These are phyloP conservation scores for Fusarium fujikuroi DNA, from an alignment of 2,329 filamentous ascomycete genomes.

Conservation along the genomic window DNA sequence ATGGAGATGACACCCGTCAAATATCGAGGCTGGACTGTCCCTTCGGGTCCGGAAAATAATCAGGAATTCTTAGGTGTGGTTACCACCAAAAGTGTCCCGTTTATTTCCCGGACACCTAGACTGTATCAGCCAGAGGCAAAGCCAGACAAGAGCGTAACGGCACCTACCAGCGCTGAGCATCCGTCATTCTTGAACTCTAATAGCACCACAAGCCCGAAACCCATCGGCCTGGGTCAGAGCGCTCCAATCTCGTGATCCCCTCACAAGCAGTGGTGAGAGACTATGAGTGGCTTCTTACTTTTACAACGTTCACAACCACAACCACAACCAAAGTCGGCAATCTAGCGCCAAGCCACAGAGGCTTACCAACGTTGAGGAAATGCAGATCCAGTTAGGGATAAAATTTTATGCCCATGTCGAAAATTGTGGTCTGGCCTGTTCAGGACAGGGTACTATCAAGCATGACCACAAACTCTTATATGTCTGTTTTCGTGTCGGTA, in stretches of 20 bases:
- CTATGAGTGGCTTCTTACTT: constrained; percentile 42
- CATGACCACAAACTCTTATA: constrained; percentile 18
- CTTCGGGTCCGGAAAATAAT: no score
- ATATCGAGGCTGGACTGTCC: constrained; percentile 24
- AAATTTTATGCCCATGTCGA: constrained; percentile 23
- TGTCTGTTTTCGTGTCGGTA: constrained; percentile 32
- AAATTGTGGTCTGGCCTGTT: constrained; percentile 1
- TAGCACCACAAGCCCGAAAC: constrained; percentile 39
- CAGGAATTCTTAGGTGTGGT: no score
- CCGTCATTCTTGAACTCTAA: constrained; percentile 44
- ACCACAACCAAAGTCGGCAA: constrained; percentile 20
- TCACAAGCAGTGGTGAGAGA: constrained; percentile 27
- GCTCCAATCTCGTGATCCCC: constrained; percentile 41
- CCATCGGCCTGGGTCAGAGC: constrained; percentile 45
- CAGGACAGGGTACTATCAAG: constrained; percentile 10
- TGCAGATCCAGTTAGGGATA: constrained; percentile 26
- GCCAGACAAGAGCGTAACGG: constrained; percentile 25
- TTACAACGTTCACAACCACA: constrained; percentile 34
- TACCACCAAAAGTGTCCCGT: no score
- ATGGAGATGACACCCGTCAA: constrained; percentile 44
- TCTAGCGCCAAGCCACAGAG: constrained; percentile 32
- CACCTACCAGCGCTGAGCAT: constrained; percentile 27
- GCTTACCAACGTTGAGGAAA: constrained; percentile 32
- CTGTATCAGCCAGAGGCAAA: constrained; percentile 27
- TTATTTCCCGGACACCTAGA: no score